Evolutionary conservation across 768 basidiomycete genomes (phyloP), one percentile per base, ranked within the genome.

Genomic region (Naganishia kalamii): DNA sequence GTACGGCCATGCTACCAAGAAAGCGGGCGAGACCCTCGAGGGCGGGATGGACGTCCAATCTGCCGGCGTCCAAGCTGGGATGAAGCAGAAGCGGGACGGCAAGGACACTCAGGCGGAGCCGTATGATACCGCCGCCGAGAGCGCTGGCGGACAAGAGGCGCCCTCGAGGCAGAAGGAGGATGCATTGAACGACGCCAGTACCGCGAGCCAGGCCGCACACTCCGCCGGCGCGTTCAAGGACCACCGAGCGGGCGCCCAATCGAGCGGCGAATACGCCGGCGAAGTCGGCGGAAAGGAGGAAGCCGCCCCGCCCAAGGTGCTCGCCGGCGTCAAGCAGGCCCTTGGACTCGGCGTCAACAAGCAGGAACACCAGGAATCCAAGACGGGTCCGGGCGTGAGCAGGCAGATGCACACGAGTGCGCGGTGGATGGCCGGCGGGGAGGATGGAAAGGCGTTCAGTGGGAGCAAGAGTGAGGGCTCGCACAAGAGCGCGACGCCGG

Each of bases 1-100:
- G 29, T 72, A 71, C 63, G 73, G 76, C 15, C 76, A 77, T 66
- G 69, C 74, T 13, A 68, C 66, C 15, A 35, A 68, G 40, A 77
- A 77, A 54, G 51, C 72, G 23, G 35, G 62, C 10, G 61, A 69
- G 46, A 48, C 69, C 4, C 48, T 66, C 13, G 72, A 75, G 47
- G 65, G 66, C 23, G 70, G 73, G 60, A 23, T 63, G 10, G 72
- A 77, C 49, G 68, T 73, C 50, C 70, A 72, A 52, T 69, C 74
- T n/a, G 72, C 69, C 12, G 62, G 69, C n/a, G 70, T 71, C 6
- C 63, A 67, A 63, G 69, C 67, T 4, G 71, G 66, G 8, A 29
- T 66, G 19, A 29, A 67, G n/a, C 61, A 74, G 35, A 69, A 65
- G 25, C 49, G 69, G 52, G 25, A 48, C 27, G 62, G 62, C 12